These are phyloP conservation scores for Astragalus membranaceus DNA, from an alignment of 306 rosid genomes.

Conservation along the genomic window DNA sequence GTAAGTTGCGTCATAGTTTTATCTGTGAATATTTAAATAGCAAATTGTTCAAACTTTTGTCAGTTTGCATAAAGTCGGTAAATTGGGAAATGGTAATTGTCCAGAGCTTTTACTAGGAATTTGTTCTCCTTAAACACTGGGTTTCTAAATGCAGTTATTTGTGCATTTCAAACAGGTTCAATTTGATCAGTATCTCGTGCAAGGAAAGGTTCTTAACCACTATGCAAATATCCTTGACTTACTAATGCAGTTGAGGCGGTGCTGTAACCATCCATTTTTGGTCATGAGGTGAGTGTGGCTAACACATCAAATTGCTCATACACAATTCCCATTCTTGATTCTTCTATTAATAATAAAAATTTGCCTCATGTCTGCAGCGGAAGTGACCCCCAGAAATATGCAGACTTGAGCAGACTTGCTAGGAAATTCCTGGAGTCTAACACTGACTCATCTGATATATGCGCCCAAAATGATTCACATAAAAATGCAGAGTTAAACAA, in stretches of 20 bases:
- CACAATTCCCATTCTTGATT: not conserved
- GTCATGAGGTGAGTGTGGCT: conserved; percentile 53
- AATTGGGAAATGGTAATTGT: not conserved
- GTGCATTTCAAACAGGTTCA: conserved; percentile 49
- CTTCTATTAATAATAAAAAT: not conserved
- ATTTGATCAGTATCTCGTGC: conserved; percentile 77
- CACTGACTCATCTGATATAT: not conserved
- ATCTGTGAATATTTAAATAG: not conserved
- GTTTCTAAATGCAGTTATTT: not conserved
- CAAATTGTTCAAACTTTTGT: not conserved
- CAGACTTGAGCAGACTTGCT: conserved; percentile 30
- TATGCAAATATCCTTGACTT: conserved; percentile 79
- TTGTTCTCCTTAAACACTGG: not conserved
- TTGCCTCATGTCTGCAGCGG: conserved; percentile 31
- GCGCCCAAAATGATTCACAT: conserved; percentile 36
- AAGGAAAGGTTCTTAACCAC: conserved; percentile 76
- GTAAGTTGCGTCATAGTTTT: conserved; percentile 25
- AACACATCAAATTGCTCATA: not conserved
- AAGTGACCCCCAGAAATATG: conserved; percentile 20
- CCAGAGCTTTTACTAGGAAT: not conserved
- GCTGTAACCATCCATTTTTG: conserved; percentile 85
- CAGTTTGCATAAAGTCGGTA: not conserved
- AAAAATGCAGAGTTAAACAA: conserved; percentile 44
- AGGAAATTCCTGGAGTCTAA: conserved; percentile 23
- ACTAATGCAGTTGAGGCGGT: conserved; percentile 75